Conservation (phyloP, 1,284 basidiomycete genomes). For the Ceratobasidium sp. region DNA sequence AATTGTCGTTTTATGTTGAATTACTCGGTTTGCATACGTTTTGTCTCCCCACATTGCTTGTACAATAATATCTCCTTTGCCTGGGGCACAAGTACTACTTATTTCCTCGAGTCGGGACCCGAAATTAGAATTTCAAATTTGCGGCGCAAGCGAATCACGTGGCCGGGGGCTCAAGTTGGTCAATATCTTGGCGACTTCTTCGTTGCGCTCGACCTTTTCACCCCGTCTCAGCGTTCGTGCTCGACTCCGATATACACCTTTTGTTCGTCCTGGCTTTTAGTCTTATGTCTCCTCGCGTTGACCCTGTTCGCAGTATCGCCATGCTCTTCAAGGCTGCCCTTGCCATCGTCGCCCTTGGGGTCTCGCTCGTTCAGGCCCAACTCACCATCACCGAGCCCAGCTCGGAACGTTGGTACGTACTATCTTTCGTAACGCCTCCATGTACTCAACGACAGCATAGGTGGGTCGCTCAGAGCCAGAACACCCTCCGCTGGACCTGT, state of each 20-base stretch:
- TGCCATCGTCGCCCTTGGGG: slow-evolving; percentile 20
- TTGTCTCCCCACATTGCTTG: slow-evolving; percentile 39
- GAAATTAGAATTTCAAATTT: background rate
- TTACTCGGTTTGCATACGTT: slow-evolving; percentile 41
- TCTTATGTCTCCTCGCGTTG: background rate
- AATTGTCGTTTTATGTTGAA: slow-evolving; percentile 47
- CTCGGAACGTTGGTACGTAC: slow-evolving; percentile 28
- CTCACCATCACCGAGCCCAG: slow-evolving; percentile 39
- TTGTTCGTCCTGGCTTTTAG: background rate
- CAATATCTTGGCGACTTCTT: no score
- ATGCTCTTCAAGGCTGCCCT: slow-evolving; percentile 28
- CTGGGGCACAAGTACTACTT: slow-evolving; percentile 44
- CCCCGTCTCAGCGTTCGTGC: background rate
- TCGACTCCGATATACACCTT: background rate
- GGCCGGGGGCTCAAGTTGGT: background rate
- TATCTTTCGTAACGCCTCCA: background rate
- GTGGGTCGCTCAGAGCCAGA: slow-evolving; percentile 43
- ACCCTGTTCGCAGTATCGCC: background rate
- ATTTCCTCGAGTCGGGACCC: background rate
- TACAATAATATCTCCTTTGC: slow-evolving; percentile 45
- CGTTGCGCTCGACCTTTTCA: background rate
- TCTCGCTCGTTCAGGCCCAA: slow-evolving; percentile 26
- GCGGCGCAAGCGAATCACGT: background rate
- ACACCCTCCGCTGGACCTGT: slow-evolving; percentile 43
- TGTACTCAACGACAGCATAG: background rate